Evolutionary conservation across 2,329 filamentous ascomycete species (phyloP), one percentile per base, ranked within the genome.

Genomic region (Eurotiales sp.): DNA sequence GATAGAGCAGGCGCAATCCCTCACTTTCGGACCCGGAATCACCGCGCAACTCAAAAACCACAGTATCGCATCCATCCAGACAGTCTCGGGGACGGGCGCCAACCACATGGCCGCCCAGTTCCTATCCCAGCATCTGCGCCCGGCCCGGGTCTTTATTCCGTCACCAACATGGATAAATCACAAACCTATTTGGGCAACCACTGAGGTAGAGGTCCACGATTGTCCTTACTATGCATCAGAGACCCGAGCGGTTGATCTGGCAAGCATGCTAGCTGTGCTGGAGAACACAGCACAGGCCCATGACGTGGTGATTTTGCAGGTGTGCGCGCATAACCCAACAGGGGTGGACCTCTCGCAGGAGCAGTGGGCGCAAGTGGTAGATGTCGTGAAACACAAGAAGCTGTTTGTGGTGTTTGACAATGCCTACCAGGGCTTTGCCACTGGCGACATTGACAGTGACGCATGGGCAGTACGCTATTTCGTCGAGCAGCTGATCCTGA

Each of bases 401-500:
- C 88, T 92, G 69, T 92, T 96, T 72, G 89, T 90, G 61, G 95
- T 96, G 80, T 95, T 96, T 73, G 90, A 96, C 76, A 87, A 82
- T 56, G 90, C 90, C 51, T 96, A 96, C 25, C 34, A 39, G 19
- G 36, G 36, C 2, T 39, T 39, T 39, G 36, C 36, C 4, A 10
- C 36, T 4, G 36, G 36, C 10, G 3, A 8, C 36, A 3, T 39
- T 11, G 8, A 8, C 8, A 3, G 15, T 4, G 36, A 39, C 14
- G 14, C 8, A 7, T 39, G 8, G 4, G 2, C 36, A 5, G 21
- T 39, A 3, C 36, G n/a, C 4, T 39, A 39, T 19, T 39, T 39
- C 21, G 15, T 21, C 3, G 36, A 39, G 4, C 17, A 39, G 8
- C 10, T 8, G 6, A 90, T 93, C 27, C n/a, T n/a, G n/a, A n/a